Evolutionary conservation across 129 eudicot genomes (phyloP), one percentile per base, ranked within the genome.

Genomic region (Solidago caesia): DNA sequence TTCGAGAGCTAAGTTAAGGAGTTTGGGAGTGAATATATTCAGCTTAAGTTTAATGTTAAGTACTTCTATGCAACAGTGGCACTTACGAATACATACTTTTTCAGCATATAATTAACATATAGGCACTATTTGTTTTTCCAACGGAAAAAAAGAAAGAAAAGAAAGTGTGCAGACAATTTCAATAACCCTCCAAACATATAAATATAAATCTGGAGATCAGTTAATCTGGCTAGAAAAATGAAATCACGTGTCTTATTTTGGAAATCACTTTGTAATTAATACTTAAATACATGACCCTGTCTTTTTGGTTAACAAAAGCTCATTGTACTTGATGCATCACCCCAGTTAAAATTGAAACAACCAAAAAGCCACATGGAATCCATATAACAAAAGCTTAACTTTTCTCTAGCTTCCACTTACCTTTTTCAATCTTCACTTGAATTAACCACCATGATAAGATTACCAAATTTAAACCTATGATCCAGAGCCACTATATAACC

Each of bases 351-450:
- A 65, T 1, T 33, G 39, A 42, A 4, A 63, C 12, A 29, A 4
- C 10, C 39, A 33, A 6, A 67, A 57, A 76, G 60, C 62, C 25
- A 4, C 47, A 67, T 49, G 2, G 46, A n/a, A 2, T 4, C 21
- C 25, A 65, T 68, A 6, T 44, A 67, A 55, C 58, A 55, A 66
- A 75, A 5, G 27, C 68, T 67, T 56, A 8, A 76, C 6, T 26
- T n/a, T 33, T 57, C 68, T 13, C n/a, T 2, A 57, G 33, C 42
- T 13, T 15, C 44, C 7, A 14, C 27, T 25, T 14, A 56, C 44
- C 5, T 52, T 65, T 49, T 10, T 43, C 64, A 41, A 53, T 12
- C 16, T 16, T 67, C 44, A 7, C 21, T 21, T 21, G 7, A 25
- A 39, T 29, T 41, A 64, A 64, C 58, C 42, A 64, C 53, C 78